Evolutionary conservation across 352 stramenopile species (phyloP).

Genomic region (Pythium dissimile): DNA sequence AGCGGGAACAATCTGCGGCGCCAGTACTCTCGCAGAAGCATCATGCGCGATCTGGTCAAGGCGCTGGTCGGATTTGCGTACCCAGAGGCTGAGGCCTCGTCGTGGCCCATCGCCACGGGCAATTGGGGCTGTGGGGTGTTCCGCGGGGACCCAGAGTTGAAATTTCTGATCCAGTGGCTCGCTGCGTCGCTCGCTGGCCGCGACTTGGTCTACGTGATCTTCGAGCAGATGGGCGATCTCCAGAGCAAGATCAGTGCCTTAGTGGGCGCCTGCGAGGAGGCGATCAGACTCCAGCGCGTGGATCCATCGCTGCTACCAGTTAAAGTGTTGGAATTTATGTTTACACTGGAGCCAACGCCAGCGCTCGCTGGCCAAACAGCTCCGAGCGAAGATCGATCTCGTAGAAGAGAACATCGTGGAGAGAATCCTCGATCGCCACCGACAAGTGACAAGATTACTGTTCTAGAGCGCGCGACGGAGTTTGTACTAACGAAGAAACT

Average conservation of each 20-base stretch:
- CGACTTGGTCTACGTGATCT: conserved; percentile 58
- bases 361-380: not conserved
- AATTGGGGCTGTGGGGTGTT: conserved; percentile 87
- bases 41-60: conserved; percentile 70
- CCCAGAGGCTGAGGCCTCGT: conserved; percentile 9
- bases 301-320: not conserved
- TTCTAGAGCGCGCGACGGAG: conserved; percentile 1
- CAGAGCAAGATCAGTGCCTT: conserved; percentile 34
- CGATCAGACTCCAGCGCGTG: not conserved
- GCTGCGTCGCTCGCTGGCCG: conserved; percentile 51
- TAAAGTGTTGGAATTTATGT: conserved; percentile 12
- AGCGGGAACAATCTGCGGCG: conserved; percentile 28
- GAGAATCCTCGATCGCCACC: not conserved
- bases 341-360: not conserved
- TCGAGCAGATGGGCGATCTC: conserved; percentile 41
- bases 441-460: not conserved
- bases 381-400: not conserved
- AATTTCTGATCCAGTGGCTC: conserved; percentile 82
- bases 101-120: conserved; percentile 67
- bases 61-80: conserved; percentile 62
- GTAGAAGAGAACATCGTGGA: not conserved
- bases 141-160: conserved; percentile 63
- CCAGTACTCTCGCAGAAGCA: conserved; percentile 44
- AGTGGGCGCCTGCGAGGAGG: conserved; percentile 2
- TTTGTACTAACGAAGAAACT: conserved; percentile 1